Evolutionary conservation across 768 basidiomycete species (phyloP), one percentile per base, ranked within the genome.

Genomic region (Lentinula boryana): DNA sequence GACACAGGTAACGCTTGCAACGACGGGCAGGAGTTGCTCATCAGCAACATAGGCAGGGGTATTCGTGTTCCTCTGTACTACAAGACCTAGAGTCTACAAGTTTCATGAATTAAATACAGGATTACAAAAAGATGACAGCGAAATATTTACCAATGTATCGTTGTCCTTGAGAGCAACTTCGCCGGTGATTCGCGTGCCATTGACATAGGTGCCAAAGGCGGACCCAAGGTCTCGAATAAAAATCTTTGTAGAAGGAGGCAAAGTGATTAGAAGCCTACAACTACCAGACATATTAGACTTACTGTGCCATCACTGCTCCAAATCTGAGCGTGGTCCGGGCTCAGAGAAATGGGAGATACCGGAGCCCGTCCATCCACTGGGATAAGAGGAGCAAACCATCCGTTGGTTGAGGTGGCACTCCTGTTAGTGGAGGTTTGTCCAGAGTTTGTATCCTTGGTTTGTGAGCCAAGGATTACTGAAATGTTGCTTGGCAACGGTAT

Each of bases 171-270:
- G 67, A 5, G 69, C 60, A 0, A 72, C 76, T 46, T 71, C 72
- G 16, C 73, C 67, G 18, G 69, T 70, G 62, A 82, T 72, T 62
- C 71, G 74, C 59, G 71, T 60, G 33, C 76, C 77, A 60, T 83
- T 83, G 54, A 83, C 70, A 63, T 72, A 79, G 35, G 82, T 83
- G 10, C 82, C 80, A 56, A 80, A 78, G 6, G 75, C 64, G 5
- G 80, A 75, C 16, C 76, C 74, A 48, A 79, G 71, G 66, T 83
- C 82, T 41, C 76, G 75, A 58, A 83, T 76, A 58, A 74, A 77
- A 15, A 80, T 67, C 81, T 83, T 35, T 6, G 5, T 13, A 12
- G 61, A 15, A 15, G 2, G 27, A 27, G 27, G 2, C 27, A 38
- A 38, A 13, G 36, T 38, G 36, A 9, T 38, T 13, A 38, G 36